Conservation (phyloP, 2,329 filamentous ascomycete species). For the Aspergillus sergii region DNA sequence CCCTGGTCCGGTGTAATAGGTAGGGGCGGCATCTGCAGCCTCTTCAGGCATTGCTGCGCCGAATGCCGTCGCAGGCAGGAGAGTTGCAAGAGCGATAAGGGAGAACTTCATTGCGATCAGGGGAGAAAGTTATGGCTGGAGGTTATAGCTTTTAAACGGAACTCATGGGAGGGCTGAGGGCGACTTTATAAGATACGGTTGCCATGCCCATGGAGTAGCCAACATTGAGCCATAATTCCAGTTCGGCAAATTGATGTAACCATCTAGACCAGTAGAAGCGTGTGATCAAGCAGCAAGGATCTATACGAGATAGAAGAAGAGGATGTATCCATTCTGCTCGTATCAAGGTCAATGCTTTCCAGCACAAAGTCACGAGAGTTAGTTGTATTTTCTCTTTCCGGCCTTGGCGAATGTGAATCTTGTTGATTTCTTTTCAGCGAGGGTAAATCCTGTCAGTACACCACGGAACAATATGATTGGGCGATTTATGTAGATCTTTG, state of each 20-base stretch:
- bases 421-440: too few species aligned
- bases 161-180: too few species aligned
- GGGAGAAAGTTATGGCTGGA: too few species aligned
- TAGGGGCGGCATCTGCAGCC: not conserved
- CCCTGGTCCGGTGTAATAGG: not conserved
- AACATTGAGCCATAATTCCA: not conserved
- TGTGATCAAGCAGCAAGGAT: not conserved
- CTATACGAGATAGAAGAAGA: not conserved
- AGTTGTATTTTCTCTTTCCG: not conserved
- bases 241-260: too few species aligned
- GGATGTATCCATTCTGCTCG: not conserved
- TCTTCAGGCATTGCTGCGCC: not conserved
- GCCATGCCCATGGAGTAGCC: rapidly evolving
- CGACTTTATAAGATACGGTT: not conserved
- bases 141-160: too few species aligned
- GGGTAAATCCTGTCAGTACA: not conserved
- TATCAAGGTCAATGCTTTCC: not conserved
- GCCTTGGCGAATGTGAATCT: not conserved
- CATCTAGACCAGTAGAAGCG: not conserved
- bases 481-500: not conserved
- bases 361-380: not conserved
- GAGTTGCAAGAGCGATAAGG: not conserved
- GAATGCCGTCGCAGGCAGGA: not conserved
- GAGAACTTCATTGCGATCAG: not conserved
- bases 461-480: not conserved